A percentile compares a stretch with the other conserved stretches of the same genome.
Evolutionary conservation across 2,329 filamentous ascomycete genomes (phyloP).

Genomic region (Daldinia sp.): DNA sequence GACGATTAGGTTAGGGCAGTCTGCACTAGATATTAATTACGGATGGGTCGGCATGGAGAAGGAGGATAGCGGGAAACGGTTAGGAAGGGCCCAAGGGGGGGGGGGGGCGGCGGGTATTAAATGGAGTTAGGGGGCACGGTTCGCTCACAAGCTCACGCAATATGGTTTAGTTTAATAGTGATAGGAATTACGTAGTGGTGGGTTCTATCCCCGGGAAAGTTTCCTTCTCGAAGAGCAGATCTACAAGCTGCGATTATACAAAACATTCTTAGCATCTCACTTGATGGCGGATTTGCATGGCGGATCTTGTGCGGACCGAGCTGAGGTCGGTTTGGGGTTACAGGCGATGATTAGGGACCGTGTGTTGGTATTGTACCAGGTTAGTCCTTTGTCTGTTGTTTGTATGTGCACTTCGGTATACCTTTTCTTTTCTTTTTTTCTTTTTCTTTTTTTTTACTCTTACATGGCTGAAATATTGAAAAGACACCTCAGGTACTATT

Average conservation of each 20-base stretch:
- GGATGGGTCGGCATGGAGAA: constrained; percentile 3
- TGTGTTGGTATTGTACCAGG: background rate
- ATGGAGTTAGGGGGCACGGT: constrained; percentile 18
- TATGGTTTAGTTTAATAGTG: background rate
- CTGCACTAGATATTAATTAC: constrained; percentile 2
- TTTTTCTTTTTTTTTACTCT: background rate
- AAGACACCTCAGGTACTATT: constrained; percentile 21
- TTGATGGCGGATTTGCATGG: background rate
- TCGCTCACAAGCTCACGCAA: background rate
- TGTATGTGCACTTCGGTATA: constrained; percentile 4
- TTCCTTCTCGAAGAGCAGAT: background rate
- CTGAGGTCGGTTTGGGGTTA: background rate
- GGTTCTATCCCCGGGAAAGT: background rate
- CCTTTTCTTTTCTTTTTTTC: background rate
- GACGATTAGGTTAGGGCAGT: background rate
- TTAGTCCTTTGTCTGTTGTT: too few species aligned
- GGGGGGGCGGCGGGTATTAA: constrained; percentile 11
- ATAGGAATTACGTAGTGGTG: constrained; percentile 5
- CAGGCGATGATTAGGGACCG: too few species aligned
- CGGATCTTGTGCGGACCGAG: background rate
- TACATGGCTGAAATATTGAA: constrained; percentile 17
- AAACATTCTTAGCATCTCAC: background rate
- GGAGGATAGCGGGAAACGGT: background rate
- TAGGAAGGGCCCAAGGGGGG: background rate
- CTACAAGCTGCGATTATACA: background rate